phyloP scores from a whole-genome alignment of 2,329 filamentous ascomycete species.

The Metarhizium rileyi region DNA sequence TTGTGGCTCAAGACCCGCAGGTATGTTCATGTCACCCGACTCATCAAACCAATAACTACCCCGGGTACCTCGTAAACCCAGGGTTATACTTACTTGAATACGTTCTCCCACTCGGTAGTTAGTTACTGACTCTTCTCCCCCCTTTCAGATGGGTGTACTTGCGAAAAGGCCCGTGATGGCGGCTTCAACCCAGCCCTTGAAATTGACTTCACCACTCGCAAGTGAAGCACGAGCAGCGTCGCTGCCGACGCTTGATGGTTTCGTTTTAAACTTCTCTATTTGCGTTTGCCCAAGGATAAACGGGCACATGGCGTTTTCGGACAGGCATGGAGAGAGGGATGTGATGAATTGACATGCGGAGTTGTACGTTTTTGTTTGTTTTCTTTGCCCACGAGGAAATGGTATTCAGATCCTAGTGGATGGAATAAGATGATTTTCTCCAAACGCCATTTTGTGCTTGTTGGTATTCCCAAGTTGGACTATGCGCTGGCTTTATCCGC shows the following conservation, averaged over 20 bases:
- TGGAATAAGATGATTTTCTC: too few relatives aligned
- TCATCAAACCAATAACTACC: too few relatives aligned
- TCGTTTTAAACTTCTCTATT: not conserved
- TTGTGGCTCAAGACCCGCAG: conserved; percentile 65
- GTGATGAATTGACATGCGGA: too few relatives aligned
- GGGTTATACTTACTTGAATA: too few relatives aligned
- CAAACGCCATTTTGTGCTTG: too few relatives aligned
- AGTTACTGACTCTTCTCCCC: conserved; percentile 12
- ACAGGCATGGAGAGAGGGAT: not conserved
- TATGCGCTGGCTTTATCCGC: not conserved
- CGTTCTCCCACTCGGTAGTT: too few relatives aligned
- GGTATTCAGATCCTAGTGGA: too few relatives aligned
- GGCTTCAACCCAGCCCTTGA: conserved; percentile 57
- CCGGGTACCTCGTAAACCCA: too few relatives aligned
- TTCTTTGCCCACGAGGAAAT: too few relatives aligned
- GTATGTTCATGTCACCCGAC: too few relatives aligned
- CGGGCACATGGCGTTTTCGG: not conserved
- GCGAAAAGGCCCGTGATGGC: conserved; percentile 60
- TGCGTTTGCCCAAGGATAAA: not conserved
- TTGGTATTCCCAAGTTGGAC: not conserved
- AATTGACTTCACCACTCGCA: conserved; percentile 77
- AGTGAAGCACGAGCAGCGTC: conserved; percentile 20
- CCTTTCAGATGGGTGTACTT: conserved; percentile 76
- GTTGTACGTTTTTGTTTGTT: too few relatives aligned
- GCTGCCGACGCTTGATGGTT: not conserved